These are phyloP conservation scores for Paramyrothecium sp. DNA, from an alignment of 2,329 filamentous ascomycete species.

Conservation along the genomic window DNA sequence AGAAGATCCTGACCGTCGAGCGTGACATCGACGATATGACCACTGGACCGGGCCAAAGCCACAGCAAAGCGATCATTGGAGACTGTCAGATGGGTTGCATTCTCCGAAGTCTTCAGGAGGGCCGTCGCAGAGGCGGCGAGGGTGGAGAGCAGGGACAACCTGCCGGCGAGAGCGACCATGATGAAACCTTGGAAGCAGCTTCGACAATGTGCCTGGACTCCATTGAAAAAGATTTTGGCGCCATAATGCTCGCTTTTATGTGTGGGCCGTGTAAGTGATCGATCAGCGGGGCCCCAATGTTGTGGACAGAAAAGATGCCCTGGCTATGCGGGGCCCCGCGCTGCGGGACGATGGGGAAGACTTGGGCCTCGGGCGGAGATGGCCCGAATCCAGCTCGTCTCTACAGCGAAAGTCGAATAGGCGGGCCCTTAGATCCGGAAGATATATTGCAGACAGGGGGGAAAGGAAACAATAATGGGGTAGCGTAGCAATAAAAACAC, in stretches of 20 bases:
- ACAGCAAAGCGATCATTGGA: slow-evolving; percentile 12
- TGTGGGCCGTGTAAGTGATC: neutral
- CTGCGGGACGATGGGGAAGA: neutral
- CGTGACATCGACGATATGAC: slow-evolving; percentile 12
- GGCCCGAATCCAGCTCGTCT: neutral
- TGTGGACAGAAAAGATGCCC: neutral
- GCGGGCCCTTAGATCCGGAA: neutral
- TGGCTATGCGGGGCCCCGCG: neutral
- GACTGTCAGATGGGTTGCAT: slow-evolving; percentile 15
- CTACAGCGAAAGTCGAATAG: neutral
- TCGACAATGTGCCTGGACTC: neutral
- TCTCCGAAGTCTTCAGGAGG: slow-evolving; percentile 8
- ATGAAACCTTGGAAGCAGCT: neutral
- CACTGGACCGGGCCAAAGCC: slow-evolving; percentile 10
- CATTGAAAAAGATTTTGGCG: neutral
- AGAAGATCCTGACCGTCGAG: slow-evolving; percentile 44
- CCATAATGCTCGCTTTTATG: neutral
- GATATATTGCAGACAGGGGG: neutral
- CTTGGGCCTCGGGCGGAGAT: neutral
- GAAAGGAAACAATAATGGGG: neutral
- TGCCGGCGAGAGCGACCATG: neutral
- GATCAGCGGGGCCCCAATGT: neutral
- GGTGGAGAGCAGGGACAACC: neutral
- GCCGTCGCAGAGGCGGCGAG: slow-evolving; percentile 2
- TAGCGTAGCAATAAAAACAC: too few species aligned